phyloP scores from a whole-genome alignment of 768 basidiomycete species.

The Boletus huronensis region DNA sequence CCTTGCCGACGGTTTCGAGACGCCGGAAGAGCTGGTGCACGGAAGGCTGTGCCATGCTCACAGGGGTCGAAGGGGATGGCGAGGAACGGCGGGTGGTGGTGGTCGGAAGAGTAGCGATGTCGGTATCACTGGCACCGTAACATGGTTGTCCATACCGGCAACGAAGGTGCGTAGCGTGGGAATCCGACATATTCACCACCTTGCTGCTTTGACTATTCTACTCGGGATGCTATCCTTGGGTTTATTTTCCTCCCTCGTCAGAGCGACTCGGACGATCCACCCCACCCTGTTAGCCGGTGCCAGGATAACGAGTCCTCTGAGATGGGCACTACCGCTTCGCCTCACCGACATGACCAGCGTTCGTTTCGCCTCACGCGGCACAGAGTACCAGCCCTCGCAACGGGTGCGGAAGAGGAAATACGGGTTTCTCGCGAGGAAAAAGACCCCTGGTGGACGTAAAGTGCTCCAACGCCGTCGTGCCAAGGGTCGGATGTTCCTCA shows the following conservation, averaged over 20 bases:
- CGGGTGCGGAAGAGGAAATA: slow-evolving; percentile 89
- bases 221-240: slow-evolving; percentile 10
- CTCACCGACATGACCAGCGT: slow-evolving; percentile 19
- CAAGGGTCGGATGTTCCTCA: slow-evolving; percentile 78
- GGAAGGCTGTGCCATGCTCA: slow-evolving; percentile 46
- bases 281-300: slow-evolving; percentile 14
- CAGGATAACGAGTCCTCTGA: slow-evolving; percentile 15
- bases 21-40: slow-evolving; percentile 81
- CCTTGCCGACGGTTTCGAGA: slow-evolving; percentile 91
- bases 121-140: too few relatives aligned
- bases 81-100: slow-evolving; percentile 1
- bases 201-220: neutral
- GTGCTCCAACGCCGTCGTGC: slow-evolving; percentile 64
- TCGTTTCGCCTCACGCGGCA: slow-evolving; percentile 68
- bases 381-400: slow-evolving; percentile 97
- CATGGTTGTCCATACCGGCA: neutral
- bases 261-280: slow-evolving; percentile 21
- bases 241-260: slow-evolving; percentile 22
- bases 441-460: slow-evolving; percentile 64
- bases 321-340: slow-evolving; percentile 22
- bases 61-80: neutral
- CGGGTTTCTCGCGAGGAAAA: slow-evolving; percentile 81
- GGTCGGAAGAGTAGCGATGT: neutral
- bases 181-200: slow-evolving; percentile 4
- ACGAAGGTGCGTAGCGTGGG: slow-evolving; percentile 12